These are phyloP conservation scores for Kickxella alabastrina DNA, from an alignment of 192 early-diverging fungal genomes.

Conservation along the genomic window DNA sequence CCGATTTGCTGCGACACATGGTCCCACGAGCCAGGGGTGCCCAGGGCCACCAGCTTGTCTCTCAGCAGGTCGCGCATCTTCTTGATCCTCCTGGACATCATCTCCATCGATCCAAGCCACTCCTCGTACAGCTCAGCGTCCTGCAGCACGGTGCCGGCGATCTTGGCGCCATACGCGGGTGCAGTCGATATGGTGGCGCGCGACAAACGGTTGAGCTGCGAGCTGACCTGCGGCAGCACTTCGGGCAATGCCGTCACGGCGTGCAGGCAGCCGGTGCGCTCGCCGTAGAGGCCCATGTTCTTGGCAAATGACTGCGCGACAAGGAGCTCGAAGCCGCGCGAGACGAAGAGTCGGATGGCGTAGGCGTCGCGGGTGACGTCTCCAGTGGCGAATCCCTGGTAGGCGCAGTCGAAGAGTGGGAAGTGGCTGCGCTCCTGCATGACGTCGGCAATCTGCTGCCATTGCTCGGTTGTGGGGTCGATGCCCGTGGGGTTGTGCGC, in stretches of 20 bases:
- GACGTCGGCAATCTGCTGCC: constrained; percentile 85
- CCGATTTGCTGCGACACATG: constrained; percentile 96
- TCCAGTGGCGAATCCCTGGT: constrained; percentile 97
- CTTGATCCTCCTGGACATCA: constrained; percentile 90
- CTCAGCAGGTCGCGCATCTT: constrained; percentile 76
- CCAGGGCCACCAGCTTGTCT: constrained; percentile 60
- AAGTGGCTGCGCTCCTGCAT: constrained; percentile 79
- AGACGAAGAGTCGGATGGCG: constrained; percentile 90
- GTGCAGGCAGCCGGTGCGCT: constrained; percentile 84
- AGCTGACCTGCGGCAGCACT: constrained; percentile 58
- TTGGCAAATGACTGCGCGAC: constrained; percentile 94
- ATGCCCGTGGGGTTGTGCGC: constrained; percentile 99
- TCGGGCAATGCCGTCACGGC: constrained; percentile 60
- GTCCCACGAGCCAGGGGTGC: constrained; percentile 92
- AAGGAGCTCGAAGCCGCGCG: constrained; percentile 86
- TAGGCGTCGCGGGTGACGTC: constrained; percentile 86
- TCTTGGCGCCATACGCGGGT: constrained; percentile 83
- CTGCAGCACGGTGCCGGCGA: constrained; percentile 82
- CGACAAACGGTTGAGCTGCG: constrained; percentile 80
- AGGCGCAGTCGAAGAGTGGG: constrained; percentile 97
- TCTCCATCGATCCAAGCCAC: constrained; percentile 72
- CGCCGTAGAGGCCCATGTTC: constrained; percentile 97
- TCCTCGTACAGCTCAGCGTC: constrained; percentile 72
- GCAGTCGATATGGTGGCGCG: constrained; percentile 88
- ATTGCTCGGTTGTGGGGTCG: constrained; percentile 91